phyloP scores from a whole-genome alignment of 164 flowering plant species.

The Magnolia changhungtana region DNA sequence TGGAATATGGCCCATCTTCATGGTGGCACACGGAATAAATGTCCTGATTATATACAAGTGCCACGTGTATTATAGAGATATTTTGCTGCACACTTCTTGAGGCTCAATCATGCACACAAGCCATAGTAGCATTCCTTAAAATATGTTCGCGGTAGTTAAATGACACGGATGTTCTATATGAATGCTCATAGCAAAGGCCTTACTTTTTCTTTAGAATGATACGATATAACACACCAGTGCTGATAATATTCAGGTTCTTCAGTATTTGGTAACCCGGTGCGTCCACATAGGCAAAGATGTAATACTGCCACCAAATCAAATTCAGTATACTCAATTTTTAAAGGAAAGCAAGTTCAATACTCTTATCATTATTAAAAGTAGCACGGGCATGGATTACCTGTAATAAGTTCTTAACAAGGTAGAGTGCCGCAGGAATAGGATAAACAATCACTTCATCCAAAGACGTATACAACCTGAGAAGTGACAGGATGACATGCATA shows the following conservation, averaged over 20 bases:
- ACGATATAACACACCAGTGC: conserved; percentile 89
- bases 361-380: background rate
- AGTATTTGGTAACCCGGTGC: conserved; percentile 97
- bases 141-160: background rate
- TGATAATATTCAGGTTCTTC: conserved; percentile 91
- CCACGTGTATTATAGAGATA: background rate
- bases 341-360: background rate
- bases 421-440: conserved; percentile 93
- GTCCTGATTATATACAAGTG: background rate
- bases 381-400: conserved; percentile 50
- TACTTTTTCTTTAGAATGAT: conserved; percentile 90
- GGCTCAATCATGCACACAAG: background rate
- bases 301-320: conserved; percentile 57
- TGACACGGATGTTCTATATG: background rate
- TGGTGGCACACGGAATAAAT: background rate
- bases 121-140: background rate
- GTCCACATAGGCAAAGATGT: conserved; percentile 97
- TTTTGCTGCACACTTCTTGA: background rate
- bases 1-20: background rate
- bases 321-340: conserved; percentile 3
- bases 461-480: conserved; percentile 78
- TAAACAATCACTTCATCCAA: conserved; percentile 81
- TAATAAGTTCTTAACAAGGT: conserved; percentile 87
- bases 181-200: conserved; percentile 13
- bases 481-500: conserved; percentile 9